Percentiles rank a stretch among this genome's conserved stretches.
Conservation (phyloP, 192 early-diverging fungal species). For the Coemansia sp. region DNA sequence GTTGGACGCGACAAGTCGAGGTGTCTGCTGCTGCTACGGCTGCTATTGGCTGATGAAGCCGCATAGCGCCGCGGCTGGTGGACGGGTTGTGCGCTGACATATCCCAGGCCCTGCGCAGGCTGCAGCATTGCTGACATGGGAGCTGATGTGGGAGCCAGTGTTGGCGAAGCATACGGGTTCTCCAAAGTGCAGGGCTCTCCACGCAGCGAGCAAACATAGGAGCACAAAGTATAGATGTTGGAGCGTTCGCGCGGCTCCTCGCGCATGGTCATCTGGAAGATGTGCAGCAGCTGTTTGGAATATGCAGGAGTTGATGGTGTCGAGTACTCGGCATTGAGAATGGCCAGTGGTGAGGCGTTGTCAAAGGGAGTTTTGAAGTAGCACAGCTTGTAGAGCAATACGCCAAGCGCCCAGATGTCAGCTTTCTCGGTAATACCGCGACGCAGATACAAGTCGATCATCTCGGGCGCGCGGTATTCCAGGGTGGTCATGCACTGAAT, state of each 20-base stretch:
- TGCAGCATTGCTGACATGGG: not conserved
- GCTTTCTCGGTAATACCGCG: slow-evolving; percentile 83
- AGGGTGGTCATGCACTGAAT: slow-evolving; percentile 86
- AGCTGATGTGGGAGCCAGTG: slow-evolving; percentile 10
- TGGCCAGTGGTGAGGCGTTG: slow-evolving; percentile 80
- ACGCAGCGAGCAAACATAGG: slow-evolving; percentile 60
- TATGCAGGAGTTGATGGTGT: slow-evolving; percentile 76
- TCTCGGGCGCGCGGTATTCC: slow-evolving; percentile 94
- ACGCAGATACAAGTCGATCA: slow-evolving; percentile 88
- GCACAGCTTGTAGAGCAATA: slow-evolving; percentile 93
- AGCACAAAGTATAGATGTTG: slow-evolving; percentile 79
- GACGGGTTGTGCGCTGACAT: slow-evolving; percentile 13
- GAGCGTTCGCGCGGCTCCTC: slow-evolving; percentile 74
- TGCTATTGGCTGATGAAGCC: slow-evolving; percentile 20
- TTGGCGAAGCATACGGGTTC: slow-evolving; percentile 43
- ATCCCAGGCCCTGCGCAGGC: slow-evolving; percentile 9
- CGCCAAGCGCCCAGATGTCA: slow-evolving; percentile 83
- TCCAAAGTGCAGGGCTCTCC: slow-evolving; percentile 43
- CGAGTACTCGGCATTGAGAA: slow-evolving; percentile 81
- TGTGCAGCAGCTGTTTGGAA: slow-evolving; percentile 54
- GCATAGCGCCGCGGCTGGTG: slow-evolving; percentile 37
- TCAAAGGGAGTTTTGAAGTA: slow-evolving; percentile 96
- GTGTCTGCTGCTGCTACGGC: slow-evolving; percentile 26
- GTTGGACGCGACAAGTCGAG: slow-evolving; percentile 29
- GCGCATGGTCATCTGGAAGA: slow-evolving; percentile 72